Percentiles rank a stretch among this genome's conserved stretches.
Conservation (phyloP, 768 basidiomycete species). For the Saitozyma podzolica region DNA sequence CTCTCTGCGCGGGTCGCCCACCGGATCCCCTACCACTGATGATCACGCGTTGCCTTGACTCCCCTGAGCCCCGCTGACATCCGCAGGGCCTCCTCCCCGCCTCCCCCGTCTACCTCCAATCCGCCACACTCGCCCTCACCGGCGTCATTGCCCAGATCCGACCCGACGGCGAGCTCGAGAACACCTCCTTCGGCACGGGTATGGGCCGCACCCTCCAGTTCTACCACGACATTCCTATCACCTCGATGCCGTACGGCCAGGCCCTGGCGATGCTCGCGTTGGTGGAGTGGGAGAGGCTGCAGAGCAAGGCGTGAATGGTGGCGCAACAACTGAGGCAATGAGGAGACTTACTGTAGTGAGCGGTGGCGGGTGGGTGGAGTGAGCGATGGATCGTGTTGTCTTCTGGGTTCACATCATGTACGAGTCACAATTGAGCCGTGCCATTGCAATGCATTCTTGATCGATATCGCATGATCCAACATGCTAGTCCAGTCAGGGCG, state of each 20-base stretch:
- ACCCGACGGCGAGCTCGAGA: slow-evolving; percentile 57
- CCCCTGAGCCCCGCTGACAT: not conserved
- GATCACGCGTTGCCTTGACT: no score
- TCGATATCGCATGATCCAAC: no score
- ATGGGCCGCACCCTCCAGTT: slow-evolving; percentile 59
- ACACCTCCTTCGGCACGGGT: slow-evolving; percentile 61
- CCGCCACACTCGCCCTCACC: slow-evolving; percentile 24
- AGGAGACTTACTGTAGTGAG: no score
- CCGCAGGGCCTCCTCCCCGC: slow-evolving; percentile 12
- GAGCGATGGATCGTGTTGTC: no score
- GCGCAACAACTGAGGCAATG: not conserved
- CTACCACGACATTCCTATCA: slow-evolving; percentile 60
- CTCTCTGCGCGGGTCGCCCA: no score
- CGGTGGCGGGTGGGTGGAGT: no score
- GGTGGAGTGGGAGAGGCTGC: slow-evolving; percentile 55
- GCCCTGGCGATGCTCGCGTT: slow-evolving; percentile 59
- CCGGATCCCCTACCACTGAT: no score
- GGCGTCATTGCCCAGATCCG: slow-evolving; percentile 57
- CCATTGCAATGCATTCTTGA: no score
- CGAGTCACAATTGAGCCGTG: no score
- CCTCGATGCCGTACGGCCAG: slow-evolving; percentile 64
- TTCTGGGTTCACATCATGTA: no score
- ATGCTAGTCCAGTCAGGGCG: no score
- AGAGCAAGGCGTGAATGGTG: slow-evolving; percentile 5
- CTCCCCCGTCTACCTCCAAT: slow-evolving; percentile 13